Evolutionary conservation across 352 stramenopile species (phyloP), one percentile per base, ranked within the genome.

Genomic region (Phytophthora agathidicida): DNA sequence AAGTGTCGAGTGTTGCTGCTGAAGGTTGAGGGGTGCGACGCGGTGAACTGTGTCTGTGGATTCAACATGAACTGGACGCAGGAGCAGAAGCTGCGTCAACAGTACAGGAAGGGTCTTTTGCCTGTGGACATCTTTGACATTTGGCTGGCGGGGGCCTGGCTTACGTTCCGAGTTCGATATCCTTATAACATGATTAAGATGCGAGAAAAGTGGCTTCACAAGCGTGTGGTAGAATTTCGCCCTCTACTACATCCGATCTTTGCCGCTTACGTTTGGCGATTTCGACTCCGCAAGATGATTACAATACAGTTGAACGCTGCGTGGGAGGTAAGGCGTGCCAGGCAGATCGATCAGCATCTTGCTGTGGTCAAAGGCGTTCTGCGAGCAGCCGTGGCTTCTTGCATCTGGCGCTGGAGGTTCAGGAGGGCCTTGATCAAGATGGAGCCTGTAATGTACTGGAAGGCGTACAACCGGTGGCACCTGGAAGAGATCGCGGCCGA

Each of bases 21-120:
- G 28, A 87, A 83, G 50, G 70, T 75, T 26, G 65, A 83, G 24
- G 79, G 79, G 8, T 89, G 79, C 52, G 63, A 82, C 38, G 39
- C 49, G 9, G 71, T 89, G 30, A 62, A 45, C 13, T 89, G 79
- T 42, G 45, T 81, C 16, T 89, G 76, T 39, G 74, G 76, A 10
- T 68, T 60, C 16, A 22, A 31, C 32, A 83, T 89, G 60, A 46
- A 64, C 35, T 88, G 78, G 75, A 16, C 13, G 0, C 17, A 36
- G 10, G 72, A 83, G 52, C 14, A 59, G 8, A 30, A 35, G 13
- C 65, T 64, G 13, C 60, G 42, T 0, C 24, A 5, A 14, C 19
- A 69, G 28, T 11, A 44, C 36, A 66, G 60, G 43, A 48, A 51
- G 16, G 27, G 59, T 20, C 11, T 69, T 5, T 9, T 78, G 24